phyloP scores from a whole-genome alignment of 805 yeast species.

The Saccharomycopsis amapae region DNA sequence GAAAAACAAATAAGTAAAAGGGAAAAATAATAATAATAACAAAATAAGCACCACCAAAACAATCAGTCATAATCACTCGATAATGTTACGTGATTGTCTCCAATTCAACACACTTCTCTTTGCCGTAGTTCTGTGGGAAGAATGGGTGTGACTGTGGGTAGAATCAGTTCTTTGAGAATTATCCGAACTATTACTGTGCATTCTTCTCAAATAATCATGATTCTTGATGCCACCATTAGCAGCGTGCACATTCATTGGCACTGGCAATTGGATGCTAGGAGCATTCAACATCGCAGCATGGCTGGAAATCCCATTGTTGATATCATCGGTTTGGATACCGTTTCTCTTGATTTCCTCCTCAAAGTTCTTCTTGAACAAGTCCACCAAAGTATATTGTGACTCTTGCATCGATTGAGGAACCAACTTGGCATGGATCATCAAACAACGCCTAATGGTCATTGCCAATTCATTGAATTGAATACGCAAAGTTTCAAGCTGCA shows the following conservation, averaged over 20 bases:
- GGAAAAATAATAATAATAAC: not conserved
- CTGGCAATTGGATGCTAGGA: slow-evolving; percentile 19
- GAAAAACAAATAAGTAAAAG: not conserved
- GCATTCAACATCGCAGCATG: slow-evolving; percentile 17
- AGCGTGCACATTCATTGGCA: slow-evolving; percentile 16
- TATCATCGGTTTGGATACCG: slow-evolving; percentile 26
- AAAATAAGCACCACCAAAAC: not conserved
- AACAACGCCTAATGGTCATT: slow-evolving; percentile 54
- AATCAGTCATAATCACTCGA: slow-evolving; percentile 11
- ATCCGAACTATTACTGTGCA: slow-evolving; percentile 27
- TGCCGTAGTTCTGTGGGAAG: slow-evolving; percentile 21
- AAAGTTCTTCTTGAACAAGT: slow-evolving; percentile 61
- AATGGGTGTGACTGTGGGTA: slow-evolving; percentile 14
- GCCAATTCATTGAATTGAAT: slow-evolving; percentile 63
- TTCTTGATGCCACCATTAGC: slow-evolving; percentile 5
- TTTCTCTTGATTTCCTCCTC: slow-evolving; percentile 47
- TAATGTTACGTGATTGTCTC: slow-evolving; percentile 28
- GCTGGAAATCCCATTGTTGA: slow-evolving; percentile 23
- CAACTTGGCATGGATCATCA: slow-evolving; percentile 60
- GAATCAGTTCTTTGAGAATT: slow-evolving; percentile 23
- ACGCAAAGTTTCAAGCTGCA: slow-evolving; percentile 28
- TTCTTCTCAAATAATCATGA: slow-evolving; percentile 23
- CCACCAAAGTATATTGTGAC: slow-evolving; percentile 61
- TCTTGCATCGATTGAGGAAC: slow-evolving; percentile 48
- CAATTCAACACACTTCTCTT: slow-evolving; percentile 30